phyloP scores from a whole-genome alignment of 2,329 filamentous ascomycete species.

The Epichloe elymi region DNA sequence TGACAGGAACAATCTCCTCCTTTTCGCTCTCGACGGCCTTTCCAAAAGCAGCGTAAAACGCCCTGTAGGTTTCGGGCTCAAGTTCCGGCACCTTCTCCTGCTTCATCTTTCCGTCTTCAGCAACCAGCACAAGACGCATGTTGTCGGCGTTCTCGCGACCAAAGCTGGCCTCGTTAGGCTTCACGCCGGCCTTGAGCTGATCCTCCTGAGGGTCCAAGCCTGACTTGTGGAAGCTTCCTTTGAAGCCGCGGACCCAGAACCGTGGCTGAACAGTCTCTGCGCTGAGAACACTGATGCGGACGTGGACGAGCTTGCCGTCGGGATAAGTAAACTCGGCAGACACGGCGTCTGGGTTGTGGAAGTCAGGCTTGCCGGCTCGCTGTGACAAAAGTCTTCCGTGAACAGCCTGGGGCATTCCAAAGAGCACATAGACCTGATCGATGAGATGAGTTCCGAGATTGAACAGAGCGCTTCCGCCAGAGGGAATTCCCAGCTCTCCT shows the following conservation, averaged over 20 bases:
- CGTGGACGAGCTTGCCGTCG: conserved; percentile 50
- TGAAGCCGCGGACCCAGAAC: conserved; percentile 65
- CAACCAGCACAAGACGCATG: conserved; percentile 44
- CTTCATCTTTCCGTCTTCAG: conserved; percentile 35
- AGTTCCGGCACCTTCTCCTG: conserved; percentile 42
- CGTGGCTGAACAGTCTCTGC: conserved; percentile 56
- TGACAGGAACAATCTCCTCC: conserved; percentile 38
- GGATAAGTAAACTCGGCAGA: conserved; percentile 55
- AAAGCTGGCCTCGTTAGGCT: conserved; percentile 48
- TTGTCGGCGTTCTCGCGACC: conserved; percentile 49
- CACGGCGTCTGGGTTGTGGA: conserved; percentile 43
- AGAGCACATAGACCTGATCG: conserved; percentile 59
- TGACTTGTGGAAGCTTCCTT: conserved; percentile 62
- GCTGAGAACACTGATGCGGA: conserved; percentile 56
- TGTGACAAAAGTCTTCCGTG: conserved; percentile 58
- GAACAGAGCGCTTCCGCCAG: conserved; percentile 56
- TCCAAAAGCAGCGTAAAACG: conserved; percentile 48
- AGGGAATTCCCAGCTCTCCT: conserved; percentile 39
- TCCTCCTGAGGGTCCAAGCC: conserved; percentile 64
- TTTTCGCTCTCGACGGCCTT: conserved; percentile 33
- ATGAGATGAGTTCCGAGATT: conserved; percentile 66
- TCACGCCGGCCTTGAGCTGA: conserved; percentile 52
- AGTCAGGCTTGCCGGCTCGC: conserved; percentile 32
- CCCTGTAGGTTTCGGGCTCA: conserved; percentile 52
- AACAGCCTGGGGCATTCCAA: conserved; percentile 54